Conservation (phyloP, 768 basidiomycete genomes). For the Lenzites betulinus region DNA sequence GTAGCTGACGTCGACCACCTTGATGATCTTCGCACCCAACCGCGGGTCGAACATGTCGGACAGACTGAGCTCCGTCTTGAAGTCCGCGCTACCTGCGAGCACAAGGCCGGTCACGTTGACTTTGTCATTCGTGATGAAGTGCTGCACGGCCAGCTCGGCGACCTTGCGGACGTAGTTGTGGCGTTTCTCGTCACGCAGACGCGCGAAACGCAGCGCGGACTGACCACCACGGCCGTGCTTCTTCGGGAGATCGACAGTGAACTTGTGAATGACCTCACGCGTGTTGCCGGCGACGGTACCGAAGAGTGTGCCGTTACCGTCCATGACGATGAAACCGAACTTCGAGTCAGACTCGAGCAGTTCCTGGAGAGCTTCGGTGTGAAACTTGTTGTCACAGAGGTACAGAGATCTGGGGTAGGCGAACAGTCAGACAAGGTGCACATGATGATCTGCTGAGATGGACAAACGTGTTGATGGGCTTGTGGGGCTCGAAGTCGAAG, state of each 20-base stretch:
- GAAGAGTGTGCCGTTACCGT: constrained; percentile 96
- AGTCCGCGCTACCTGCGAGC: constrained; percentile 95
- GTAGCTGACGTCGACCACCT: constrained; percentile 97
- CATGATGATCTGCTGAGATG: neutral
- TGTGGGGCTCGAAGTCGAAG: constrained; percentile 98
- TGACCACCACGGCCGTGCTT: constrained; percentile 99
- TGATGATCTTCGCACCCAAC: constrained; percentile 89
- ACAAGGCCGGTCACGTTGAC: constrained; percentile 97
- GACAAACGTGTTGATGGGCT: constrained; percentile 95
- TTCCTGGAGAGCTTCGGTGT: constrained; percentile 96
- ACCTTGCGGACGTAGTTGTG: constrained; percentile 99
- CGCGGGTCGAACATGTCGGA: constrained; percentile 95
- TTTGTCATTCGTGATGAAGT: constrained; percentile 97
- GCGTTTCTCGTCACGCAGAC: constrained; percentile 97
- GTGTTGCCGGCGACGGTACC: constrained; percentile 96
- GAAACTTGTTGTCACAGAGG: constrained; percentile 99
- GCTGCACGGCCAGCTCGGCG: constrained; percentile 94
- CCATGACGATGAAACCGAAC: constrained; percentile 99
- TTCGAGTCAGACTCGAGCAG: constrained; percentile 95
- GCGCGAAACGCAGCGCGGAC: constrained; percentile 98
- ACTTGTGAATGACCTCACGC: constrained; percentile 96
- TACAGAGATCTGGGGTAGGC: constrained; percentile 78
- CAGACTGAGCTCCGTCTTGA: constrained; percentile 97
- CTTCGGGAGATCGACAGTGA: constrained; percentile 98
- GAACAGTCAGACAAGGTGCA: neutral